phyloP scores from a whole-genome alignment of 1,284 basidiomycete species.

The Papiliotrema terrestris region DNA sequence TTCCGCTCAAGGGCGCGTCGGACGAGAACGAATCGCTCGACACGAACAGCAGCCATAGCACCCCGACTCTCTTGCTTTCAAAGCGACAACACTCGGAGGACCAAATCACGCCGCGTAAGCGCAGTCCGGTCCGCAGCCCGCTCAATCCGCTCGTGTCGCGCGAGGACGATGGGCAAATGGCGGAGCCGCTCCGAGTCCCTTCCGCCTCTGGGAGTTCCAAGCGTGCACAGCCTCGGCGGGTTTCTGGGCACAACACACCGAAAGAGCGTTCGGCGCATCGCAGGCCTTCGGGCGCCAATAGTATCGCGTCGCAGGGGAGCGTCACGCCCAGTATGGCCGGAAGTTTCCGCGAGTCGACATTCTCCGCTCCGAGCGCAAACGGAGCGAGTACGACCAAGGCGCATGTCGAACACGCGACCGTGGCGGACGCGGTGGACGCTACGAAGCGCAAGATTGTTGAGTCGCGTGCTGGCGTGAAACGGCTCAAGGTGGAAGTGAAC shows the following conservation, averaged over 20 bases:
- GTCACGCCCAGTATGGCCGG: background rate
- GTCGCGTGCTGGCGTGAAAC: constrained; percentile 20
- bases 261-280: background rate
- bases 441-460: constrained; percentile 25
- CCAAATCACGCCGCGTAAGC: constrained; percentile 36
- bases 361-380: background rate
- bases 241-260: constrained; percentile 7
- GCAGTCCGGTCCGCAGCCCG: constrained; percentile 28
- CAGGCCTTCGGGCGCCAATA: too few species aligned
- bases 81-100: constrained; percentile 42
- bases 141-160: constrained; percentile 4
- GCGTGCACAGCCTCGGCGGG: constrained; percentile 6
- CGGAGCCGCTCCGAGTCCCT: constrained; percentile 13
- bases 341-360: background rate
- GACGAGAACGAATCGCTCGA: constrained; percentile 18
- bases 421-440: constrained; percentile 12
- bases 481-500: constrained; percentile 25
- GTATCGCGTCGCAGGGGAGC: too few species aligned
- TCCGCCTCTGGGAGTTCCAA: constrained; percentile 3
- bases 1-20: constrained; percentile 25
- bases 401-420: too few species aligned
- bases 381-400: too few species aligned
- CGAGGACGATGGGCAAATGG: background rate
- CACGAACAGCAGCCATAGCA: background rate
- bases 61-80: constrained; percentile 8